phyloP scores from a whole-genome alignment of 1,284 basidiomycete genomes.

The Heliocybe sulcata region DNA sequence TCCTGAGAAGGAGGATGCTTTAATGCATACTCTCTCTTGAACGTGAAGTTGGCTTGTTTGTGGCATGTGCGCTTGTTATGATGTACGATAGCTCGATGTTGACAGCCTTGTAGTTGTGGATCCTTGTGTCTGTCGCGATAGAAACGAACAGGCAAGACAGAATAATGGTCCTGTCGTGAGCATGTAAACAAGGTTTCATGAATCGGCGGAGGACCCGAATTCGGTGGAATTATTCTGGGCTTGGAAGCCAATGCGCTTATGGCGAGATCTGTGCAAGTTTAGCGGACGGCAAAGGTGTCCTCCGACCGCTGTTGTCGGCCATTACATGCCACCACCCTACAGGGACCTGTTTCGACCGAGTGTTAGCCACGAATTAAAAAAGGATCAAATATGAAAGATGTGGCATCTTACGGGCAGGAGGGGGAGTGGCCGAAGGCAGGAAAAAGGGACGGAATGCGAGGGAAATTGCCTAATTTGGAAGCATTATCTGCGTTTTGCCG shows the following conservation, averaged over 20 bases:
- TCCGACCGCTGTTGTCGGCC: neutral
- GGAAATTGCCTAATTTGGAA: neutral
- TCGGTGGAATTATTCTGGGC: neutral
- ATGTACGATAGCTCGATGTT: neutral
- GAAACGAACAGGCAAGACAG: neutral
- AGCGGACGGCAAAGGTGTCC: neutral
- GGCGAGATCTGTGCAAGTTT: neutral
- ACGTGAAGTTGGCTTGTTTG: neutral
- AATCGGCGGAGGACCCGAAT: neutral
- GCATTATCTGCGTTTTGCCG: neutral
- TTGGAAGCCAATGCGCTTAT: too few relatives aligned
- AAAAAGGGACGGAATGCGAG: neutral
- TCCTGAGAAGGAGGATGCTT: neutral
- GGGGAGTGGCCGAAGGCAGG: neutral
- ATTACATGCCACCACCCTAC: neutral
- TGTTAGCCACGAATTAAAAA: neutral
- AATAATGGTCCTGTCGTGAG: neutral
- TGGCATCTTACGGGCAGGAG: neutral
- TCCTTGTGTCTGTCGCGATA: neutral
- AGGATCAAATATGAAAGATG: neutral
- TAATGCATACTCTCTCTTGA: neutral
- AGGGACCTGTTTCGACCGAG: neutral
- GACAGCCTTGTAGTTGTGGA: neutral
- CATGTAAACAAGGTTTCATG: neutral
- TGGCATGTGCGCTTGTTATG: neutral